Conservation (phyloP, 129 eudicot genomes). For the Flaveria robusta region DNA sequence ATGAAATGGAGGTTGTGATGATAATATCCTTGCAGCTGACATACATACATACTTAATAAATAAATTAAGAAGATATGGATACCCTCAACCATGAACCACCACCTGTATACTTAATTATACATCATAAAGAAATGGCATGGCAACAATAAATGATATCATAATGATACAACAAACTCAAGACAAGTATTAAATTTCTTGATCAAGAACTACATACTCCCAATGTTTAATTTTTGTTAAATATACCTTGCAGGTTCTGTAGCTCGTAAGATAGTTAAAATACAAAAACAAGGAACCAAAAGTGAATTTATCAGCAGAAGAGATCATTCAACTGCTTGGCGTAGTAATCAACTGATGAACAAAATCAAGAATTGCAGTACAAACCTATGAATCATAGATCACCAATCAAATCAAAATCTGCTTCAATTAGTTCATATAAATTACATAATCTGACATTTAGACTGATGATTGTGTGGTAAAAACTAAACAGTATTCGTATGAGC, state of each 20-base stretch:
- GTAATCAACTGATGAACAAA: neutral
- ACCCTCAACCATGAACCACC: slow-evolving; percentile 38
- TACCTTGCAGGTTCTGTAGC: neutral
- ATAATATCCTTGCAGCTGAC: slow-evolving; percentile 1
- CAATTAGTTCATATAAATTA: neutral
- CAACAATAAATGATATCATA: slow-evolving; percentile 21
- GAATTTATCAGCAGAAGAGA: neutral
- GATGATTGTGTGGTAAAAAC: neutral
- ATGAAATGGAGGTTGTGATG: slow-evolving; percentile 19
- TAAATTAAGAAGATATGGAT: slow-evolving; percentile 10
- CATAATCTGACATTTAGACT: neutral
- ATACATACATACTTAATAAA: slow-evolving; percentile 13
- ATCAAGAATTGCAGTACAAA: slow-evolving; percentile 19
- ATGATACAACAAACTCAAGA: slow-evolving; percentile 18
- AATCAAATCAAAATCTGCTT: slow-evolving; percentile 9
- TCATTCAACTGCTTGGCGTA: neutral
- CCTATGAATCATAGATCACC: slow-evolving; percentile 7
- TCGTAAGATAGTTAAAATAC: neutral
- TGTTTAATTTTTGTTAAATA: neutral
- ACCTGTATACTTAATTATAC: slow-evolving; percentile 21
- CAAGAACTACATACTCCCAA: slow-evolving; percentile 12
- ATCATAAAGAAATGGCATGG: slow-evolving; percentile 15
- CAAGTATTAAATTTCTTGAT: slow-evolving; percentile 12
- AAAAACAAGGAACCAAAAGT: neutral
- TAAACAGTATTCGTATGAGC: neutral